A percentile compares a stretch with the other conserved stretches of the same genome.
phyloP scores from a whole-genome alignment of 257 asterid species.

The Solanum pimpinellifolium region DNA sequence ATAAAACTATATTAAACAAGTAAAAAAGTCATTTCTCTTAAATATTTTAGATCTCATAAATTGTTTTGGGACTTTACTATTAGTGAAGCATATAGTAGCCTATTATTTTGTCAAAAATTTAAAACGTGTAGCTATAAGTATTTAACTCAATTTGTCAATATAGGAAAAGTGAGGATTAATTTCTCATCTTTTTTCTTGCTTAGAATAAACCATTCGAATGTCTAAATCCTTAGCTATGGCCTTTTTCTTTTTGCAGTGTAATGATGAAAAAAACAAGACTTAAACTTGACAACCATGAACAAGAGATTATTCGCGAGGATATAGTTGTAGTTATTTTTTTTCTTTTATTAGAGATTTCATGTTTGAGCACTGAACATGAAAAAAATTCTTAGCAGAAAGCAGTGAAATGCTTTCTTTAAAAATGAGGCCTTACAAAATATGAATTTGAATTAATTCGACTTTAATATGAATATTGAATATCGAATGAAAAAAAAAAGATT shows the following conservation, averaged over 20 bases:
- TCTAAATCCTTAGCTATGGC: background rate
- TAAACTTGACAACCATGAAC: background rate
- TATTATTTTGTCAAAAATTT: background rate
- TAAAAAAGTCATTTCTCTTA: background rate
- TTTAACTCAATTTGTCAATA: background rate
- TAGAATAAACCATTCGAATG: background rate
- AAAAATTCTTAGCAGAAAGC: fast-evolving
- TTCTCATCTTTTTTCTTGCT: background rate
- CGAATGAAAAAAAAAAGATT: background rate
- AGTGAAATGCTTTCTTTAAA: background rate
- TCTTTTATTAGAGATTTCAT: background rate
- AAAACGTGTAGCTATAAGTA: background rate
- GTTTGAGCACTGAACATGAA: fast-evolving
- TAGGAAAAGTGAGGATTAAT: background rate
- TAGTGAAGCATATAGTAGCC: background rate
- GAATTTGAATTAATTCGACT: fast-evolving
- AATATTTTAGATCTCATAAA: background rate
- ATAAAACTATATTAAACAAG: background rate
- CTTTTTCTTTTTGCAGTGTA: background rate
- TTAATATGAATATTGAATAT: background rate
- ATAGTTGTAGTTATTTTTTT: background rate
- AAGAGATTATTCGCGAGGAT: background rate
- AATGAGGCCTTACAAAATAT: fast-evolving
- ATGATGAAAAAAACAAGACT: background rate
- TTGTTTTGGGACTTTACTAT: background rate